Base-by-base conservation (phyloP, 495 filamentous ascomycete genomes). In the Trichoderma erinaceum region DNA sequence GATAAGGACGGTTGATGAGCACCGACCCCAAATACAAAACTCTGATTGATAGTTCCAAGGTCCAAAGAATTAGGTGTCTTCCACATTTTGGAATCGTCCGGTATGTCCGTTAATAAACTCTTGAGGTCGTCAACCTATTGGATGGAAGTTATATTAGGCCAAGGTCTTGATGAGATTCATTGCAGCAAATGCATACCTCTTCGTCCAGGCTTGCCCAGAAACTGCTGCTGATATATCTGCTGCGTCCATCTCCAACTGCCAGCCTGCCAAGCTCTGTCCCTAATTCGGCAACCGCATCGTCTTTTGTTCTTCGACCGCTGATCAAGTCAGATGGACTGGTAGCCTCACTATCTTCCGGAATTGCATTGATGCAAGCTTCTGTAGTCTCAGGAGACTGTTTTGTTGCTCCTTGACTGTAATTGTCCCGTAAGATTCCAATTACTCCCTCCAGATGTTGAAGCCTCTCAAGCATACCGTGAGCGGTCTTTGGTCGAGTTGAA, bases 131-230 rank as follows among this genome's bases (percentile, higher is more conserved):
- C 25, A 35, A 32, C 58, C 41, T 46, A 41, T 21, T 23, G 21
- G 29, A 29, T 29, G 29, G 29, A 29, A 43, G 32, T 41, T 16
- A 38, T 67, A 75, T 38, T 65, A 23, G 46, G 15, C 7, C 1
- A 21, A 50, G 46, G 2, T 16, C 16, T n/a, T n/a, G 6, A 5
- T n/a, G 15, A n/a, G 3, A n/a, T 4, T 50, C 7, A 50, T 50
- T n/a, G 18, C 6, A 21, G 6, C 46, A 50, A n/a, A n/a, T 50
- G 21, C 46, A 50, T 50, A 92, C 92, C 85, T 97, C 92, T 68
- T 94, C 91, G 64, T 88, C 90, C 52, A 97, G 80, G 69, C 86
- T 91, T 21, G 89, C 87, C 93, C 93, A 97, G 64, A 97, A 90
- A 18, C 87, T 88, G 76, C 89, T 93, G 75, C 90, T 94, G 69